These are phyloP conservation scores for Pueraria montana DNA, from an alignment of 306 rosid genomes.

Conservation along the genomic window DNA sequence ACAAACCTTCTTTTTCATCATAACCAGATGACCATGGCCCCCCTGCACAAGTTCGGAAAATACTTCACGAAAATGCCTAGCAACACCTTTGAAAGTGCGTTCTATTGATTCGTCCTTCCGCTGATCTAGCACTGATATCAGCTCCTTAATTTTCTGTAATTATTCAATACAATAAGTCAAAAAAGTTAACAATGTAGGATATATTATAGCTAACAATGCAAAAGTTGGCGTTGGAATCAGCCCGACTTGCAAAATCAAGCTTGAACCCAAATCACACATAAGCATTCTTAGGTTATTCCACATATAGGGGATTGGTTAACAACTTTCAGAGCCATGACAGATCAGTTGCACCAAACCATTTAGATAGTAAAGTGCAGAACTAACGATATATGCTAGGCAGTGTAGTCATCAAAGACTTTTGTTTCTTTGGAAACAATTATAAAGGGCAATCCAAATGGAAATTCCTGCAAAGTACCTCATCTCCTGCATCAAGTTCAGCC, in stretches of 20 bases:
- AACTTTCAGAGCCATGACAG: conserved; percentile 22
- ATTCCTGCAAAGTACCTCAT: conserved; percentile 69
- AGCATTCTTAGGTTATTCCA: neutral
- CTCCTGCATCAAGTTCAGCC: conserved; percentile 96
- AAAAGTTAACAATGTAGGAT: conserved; percentile 27
- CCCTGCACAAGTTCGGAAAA: conserved; percentile 97
- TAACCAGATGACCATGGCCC: conserved; percentile 89
- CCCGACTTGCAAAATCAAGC: conserved; percentile 11
- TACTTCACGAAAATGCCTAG: conserved; percentile 96
- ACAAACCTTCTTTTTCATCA: conserved; percentile 96
- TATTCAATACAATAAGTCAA: conserved; percentile 43
- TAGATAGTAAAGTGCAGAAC: conserved; percentile 13
- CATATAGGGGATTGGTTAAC: conserved; percentile 9
- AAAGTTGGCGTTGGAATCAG: conserved; percentile 40
- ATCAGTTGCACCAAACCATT: conserved; percentile 23
- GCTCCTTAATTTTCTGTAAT: conserved; percentile 92
- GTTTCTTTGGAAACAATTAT: neutral
- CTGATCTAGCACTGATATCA: conserved; percentile 89
- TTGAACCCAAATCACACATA: conserved; percentile 3
- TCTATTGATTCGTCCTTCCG: conserved; percentile 97
- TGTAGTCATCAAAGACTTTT: conserved; percentile 17
- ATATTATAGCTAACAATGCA: neutral
- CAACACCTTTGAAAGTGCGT: conserved; percentile 98
- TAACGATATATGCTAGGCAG: neutral
- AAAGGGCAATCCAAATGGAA: conserved; percentile 31